Conservation (phyloP, 2,329 filamentous ascomycete genomes). For the Lachnellula arida region DNA sequence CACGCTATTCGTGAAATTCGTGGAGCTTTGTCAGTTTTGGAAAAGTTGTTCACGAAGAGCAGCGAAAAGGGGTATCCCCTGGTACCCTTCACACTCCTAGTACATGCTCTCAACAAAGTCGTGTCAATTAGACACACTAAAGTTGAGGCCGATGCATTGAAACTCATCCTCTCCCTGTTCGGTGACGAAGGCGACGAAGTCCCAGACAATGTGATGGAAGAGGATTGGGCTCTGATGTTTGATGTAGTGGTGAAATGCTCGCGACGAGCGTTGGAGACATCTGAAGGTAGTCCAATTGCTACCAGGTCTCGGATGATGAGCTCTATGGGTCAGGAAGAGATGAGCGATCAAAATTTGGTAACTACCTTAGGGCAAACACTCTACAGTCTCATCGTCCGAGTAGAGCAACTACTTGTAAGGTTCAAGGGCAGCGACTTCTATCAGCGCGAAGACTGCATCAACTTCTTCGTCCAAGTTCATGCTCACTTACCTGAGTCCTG, state of each 20-base stretch:
- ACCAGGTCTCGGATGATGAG: constrained; percentile 18
- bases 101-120: constrained; percentile 52
- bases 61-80: constrained; percentile 55
- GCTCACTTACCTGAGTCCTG: constrained; percentile 59
- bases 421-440: constrained; percentile 48
- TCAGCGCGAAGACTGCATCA: constrained; percentile 61
- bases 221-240: constrained; percentile 61
- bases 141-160: constrained; percentile 31
- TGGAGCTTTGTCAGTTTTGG: constrained; percentile 58
- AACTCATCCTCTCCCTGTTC: constrained; percentile 49
- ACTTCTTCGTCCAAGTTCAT: constrained; percentile 60
- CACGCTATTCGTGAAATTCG: constrained; percentile 53
- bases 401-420: constrained; percentile 33
- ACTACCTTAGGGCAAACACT: constrained; percentile 27
- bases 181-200: constrained; percentile 47
- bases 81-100: constrained; percentile 54
- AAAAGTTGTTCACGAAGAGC: constrained; percentile 57
- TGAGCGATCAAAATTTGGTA: constrained; percentile 16
- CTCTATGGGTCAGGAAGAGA: constrained; percentile 22
- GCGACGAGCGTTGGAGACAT: constrained; percentile 23
- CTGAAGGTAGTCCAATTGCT: constrained; percentile 24
- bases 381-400: constrained; percentile 27
- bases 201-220: constrained; percentile 54
- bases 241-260: constrained; percentile 54
- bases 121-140: constrained; percentile 32